Base-by-base conservation (phyloP, 164 flowering plant genomes). In the Annona cherimola region DNA sequence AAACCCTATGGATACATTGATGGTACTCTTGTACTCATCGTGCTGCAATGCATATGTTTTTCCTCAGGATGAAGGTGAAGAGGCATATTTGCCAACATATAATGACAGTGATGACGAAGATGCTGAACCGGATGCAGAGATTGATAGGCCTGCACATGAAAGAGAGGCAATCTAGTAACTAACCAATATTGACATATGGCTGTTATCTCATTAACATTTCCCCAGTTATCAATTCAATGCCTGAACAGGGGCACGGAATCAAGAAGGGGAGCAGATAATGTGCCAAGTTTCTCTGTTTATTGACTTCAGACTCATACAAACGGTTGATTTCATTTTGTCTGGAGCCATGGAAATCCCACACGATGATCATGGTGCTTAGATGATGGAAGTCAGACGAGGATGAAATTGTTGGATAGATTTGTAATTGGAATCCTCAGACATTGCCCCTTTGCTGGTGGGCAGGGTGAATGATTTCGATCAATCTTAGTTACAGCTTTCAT, bases 51-150 rank as follows among this genome's bases (percentile, higher is more conserved):
- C 57, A 50, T 50, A 9, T 66, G 9, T 57, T 14, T 68, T 60
- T 59, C 66, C 7, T 26, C 76, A 86, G 82, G 87, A 81, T 69
- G 86, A 86, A 76, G 86, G 75, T 57, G 89, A 86, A 70, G 89
- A 85, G 62, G 85, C 80, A 35, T 86, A 84, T 75, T 82, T 83
- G 45, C 78, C 78, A 76, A 71, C 77, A 45, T 71, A 71, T 63
- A 26, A 26, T 26, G 20, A 71, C 67, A 42, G 45, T 40, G 67
- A 44, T 40, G 67, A 64, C 39, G 67, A 64, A 44, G 42, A 14
- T 64, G 67, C 3, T 4, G 6, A 64, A 9, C 5, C n/a, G 14
- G 6, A 64, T 64, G n/a, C 45, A 40, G 65, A 8, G 41, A 64
- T 11, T 64, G 44, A 40, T 40, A 44, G 41, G 44, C 41, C 42